Percentiles rank a stretch among this genome's conserved stretches.
These are phyloP conservation scores for Gossypium davidsonii DNA, from an alignment of 441 rosid genomes.

Conservation along the genomic window DNA sequence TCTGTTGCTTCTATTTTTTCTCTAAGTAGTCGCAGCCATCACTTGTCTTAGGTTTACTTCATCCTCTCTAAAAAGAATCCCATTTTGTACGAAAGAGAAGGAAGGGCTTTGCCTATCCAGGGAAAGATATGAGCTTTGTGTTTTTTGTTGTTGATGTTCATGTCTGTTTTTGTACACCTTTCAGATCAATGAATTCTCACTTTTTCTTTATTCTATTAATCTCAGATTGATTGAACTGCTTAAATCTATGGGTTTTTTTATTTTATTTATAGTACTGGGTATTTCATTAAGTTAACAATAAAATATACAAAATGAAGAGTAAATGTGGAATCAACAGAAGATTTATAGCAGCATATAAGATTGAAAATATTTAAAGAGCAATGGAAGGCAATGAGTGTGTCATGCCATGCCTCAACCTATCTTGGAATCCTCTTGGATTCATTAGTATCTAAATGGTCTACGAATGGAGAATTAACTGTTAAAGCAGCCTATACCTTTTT, in stretches of 20 bases:
- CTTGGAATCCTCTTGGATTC: slow-evolving; percentile 44
- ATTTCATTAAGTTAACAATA: not conserved
- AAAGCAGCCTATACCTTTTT: no score
- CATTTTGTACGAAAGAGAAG: not conserved
- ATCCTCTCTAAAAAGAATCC: not conserved
- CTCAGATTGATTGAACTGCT: not conserved
- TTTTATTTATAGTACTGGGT: not conserved
- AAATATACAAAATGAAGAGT: not conserved
- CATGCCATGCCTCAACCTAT: slow-evolving; percentile 27
- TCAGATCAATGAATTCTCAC: not conserved
- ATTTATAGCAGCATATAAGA: not conserved
- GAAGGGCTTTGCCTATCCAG: not conserved
- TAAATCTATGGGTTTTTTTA: no score
- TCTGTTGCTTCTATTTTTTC: slow-evolving; percentile 38
- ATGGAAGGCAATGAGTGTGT: not conserved
- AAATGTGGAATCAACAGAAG: not conserved
- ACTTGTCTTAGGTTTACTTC: slow-evolving; percentile 1
- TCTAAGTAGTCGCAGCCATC: slow-evolving; percentile 10
- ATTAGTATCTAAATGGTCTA: no score
- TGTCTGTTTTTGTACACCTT: slow-evolving; percentile 8
- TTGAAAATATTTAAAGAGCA: not conserved
- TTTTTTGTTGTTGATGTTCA: slow-evolving; percentile 5
- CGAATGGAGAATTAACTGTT: no score
- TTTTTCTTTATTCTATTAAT: not conserved
- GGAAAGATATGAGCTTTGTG: not conserved